Conservation (phyloP, 805 yeast genomes). For the Candida caryicola region DNA sequence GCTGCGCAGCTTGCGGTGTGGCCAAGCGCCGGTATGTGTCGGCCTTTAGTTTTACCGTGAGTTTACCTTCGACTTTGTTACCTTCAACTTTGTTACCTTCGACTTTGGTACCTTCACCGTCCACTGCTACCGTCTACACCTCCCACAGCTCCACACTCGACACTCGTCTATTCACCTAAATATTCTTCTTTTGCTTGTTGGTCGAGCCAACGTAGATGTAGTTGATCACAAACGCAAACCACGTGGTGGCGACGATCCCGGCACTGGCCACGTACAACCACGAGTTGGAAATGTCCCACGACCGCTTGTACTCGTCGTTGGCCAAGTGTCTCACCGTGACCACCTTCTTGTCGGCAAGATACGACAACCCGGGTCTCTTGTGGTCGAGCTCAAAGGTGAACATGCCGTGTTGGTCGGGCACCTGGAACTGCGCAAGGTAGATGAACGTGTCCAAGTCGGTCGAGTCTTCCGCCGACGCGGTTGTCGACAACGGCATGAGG, state of each 20-base stretch:
- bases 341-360: slow-evolving; percentile 58
- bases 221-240: slow-evolving; percentile 73
- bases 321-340: slow-evolving; percentile 92
- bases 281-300: slow-evolving; percentile 89
- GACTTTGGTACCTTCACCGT: no score
- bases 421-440: slow-evolving; percentile 55
- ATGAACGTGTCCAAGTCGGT: slow-evolving; percentile 44
- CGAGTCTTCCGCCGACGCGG: slow-evolving; percentile 31
- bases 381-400: slow-evolving; percentile 82
- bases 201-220: slow-evolving; percentile 47
- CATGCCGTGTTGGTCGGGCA: slow-evolving; percentile 97
- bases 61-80: no score
- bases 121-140: no score
- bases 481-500: slow-evolving; percentile 44
- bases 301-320: slow-evolving; percentile 89
- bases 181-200: slow-evolving; percentile 27
- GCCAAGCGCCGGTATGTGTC: no score
- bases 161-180: slow-evolving; percentile 4
- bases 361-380: slow-evolving; percentile 72
- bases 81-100: no score
- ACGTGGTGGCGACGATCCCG: slow-evolving; percentile 63
- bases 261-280: slow-evolving; percentile 86
- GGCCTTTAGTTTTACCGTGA: no score
- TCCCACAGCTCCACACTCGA: neutral
- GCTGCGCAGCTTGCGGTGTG: no score